A percentile compares a stretch with the other conserved stretches of the same genome.
Evolutionary conservation across 495 filamentous ascomycete genomes (phyloP).

Genomic region (Talaromyces ruber): DNA sequence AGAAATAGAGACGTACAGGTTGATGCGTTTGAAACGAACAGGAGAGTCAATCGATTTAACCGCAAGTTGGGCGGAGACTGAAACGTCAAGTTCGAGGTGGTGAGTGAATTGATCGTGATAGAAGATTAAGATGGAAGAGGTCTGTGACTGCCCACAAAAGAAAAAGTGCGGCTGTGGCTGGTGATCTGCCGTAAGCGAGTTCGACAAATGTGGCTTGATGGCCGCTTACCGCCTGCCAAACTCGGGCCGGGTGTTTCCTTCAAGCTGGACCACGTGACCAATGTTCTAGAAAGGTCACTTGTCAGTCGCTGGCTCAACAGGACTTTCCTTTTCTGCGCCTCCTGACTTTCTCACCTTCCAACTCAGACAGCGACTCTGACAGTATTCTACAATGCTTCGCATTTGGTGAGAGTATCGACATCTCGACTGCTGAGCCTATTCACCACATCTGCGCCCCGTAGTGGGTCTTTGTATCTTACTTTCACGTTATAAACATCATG

Average conservation of each 20-base stretch:
- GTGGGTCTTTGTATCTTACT: not conserved
- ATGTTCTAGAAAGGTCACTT: constrained; percentile 5
- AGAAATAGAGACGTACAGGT: not conserved
- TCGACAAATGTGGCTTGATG: constrained; percentile 26
- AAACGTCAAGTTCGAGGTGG: constrained; percentile 60
- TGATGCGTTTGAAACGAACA: constrained; percentile 43
- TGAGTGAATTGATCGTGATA: constrained; percentile 19
- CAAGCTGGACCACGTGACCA: constrained; percentile 2
- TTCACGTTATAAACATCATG: not conserved
- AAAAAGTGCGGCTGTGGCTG: constrained; percentile 32
- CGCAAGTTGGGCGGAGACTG: constrained; percentile 79
- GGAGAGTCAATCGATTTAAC: constrained; percentile 95
- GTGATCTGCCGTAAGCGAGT: constrained; percentile 9
- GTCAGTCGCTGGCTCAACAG: not conserved
- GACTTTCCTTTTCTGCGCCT: not conserved
- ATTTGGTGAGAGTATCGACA: not conserved
- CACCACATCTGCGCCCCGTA: not conserved
- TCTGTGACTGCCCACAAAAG: constrained; percentile 16
- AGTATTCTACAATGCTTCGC: not conserved
- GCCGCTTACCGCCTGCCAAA: constrained; percentile 15
- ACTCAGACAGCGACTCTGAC: not conserved
- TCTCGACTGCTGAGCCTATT: not conserved
- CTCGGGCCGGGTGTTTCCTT: constrained; percentile 6
- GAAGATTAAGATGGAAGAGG: constrained; percentile 14
- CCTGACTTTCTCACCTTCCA: not conserved